These are phyloP conservation scores for Pythium apleroticum DNA, from an alignment of 352 stramenopile genomes.

Conservation along the genomic window DNA sequence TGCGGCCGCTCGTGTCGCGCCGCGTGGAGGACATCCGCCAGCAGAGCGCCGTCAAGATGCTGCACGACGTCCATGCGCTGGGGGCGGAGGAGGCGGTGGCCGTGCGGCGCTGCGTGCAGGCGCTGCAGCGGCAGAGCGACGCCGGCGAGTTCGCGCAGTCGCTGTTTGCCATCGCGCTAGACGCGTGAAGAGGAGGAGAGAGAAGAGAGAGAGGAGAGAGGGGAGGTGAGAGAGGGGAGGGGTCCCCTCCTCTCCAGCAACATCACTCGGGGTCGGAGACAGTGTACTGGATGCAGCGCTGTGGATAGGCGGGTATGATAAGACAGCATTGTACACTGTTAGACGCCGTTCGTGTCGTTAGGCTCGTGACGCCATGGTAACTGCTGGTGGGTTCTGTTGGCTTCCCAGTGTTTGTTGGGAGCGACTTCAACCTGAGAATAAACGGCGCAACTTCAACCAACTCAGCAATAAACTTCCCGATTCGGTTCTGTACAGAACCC, in stretches of 20 bases:
- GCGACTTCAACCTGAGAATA: background rate
- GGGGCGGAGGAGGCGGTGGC: conserved; percentile 25
- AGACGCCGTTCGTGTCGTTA: background rate
- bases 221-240: background rate
- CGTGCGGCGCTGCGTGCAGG: conserved; percentile 37
- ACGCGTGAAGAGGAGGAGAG: conserved; percentile 16
- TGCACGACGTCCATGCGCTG: conserved; percentile 41
- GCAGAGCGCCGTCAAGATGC: conserved; percentile 51
- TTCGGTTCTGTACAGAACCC: too few relatives aligned
- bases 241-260: too few relatives aligned
- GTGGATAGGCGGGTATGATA: too few relatives aligned
- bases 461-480: too few relatives aligned
- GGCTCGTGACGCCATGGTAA: too few relatives aligned
- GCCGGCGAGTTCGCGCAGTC: conserved; percentile 41
- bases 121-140: conserved; percentile 37
- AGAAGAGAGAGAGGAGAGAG: background rate
- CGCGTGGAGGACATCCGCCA: conserved; percentile 62
- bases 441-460: background rate
- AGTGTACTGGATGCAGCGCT: too few relatives aligned
- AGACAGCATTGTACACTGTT: background rate
- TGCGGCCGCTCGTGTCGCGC: conserved; percentile 48
- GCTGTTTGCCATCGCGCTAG: conserved; percentile 58
- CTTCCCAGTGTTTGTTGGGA: background rate
- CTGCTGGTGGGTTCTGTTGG: background rate
- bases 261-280: too few relatives aligned